Evolutionary conservation across 176 grass and related monocot species (phyloP), one percentile per base, ranked within the genome.

Genomic region (Hyparrhenia diplandra): DNA sequence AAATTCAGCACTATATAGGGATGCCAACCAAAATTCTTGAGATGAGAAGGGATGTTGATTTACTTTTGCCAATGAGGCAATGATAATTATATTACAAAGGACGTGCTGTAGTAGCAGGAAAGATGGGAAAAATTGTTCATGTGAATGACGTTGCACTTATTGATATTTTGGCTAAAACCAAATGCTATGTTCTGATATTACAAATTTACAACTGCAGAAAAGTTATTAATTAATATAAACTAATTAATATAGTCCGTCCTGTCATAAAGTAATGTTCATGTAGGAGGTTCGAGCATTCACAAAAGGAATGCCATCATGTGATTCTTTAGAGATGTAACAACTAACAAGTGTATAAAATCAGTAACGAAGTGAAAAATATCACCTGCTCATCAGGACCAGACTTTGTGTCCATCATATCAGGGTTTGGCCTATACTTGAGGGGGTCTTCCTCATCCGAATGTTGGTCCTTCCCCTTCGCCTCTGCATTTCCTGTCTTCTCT

Each of bases 351-450:
- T 9, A 40, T 58, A 69, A 10, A 41, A 64, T 13, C 27, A 39
- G 36, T 29, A 58, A 18, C 67, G 34, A 34, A 45, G n/a, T 47
- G 37, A 59, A 39, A 68, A 80, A 17, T 24, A 80, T 51, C 41
- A 91, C 87, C 63, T 80, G 71, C 27, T 74, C 82, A 31, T 74
- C 79, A 64, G 24, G 77, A 73, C 64, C 31, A 32, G 31, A 32
- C 80, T 97, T 94, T 40, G 79, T 55, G 45, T 81, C 87, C 78
- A 97, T 85, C 91, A 92, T 94, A 65, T 92, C 91, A 65, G 79
- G 88, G 69, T 95, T 93, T 24, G 92, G 86, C 20, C 84, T 62
- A 62, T 83, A 92, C 73, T 72, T 93, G 76, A 93, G 68, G 10
- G 67, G 85, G 71, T 99, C 93, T 47, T 95, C 90, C 2, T 95